Conservation (phyloP, 2,329 filamentous ascomycete species). For the Diaporthe vexans region DNA sequence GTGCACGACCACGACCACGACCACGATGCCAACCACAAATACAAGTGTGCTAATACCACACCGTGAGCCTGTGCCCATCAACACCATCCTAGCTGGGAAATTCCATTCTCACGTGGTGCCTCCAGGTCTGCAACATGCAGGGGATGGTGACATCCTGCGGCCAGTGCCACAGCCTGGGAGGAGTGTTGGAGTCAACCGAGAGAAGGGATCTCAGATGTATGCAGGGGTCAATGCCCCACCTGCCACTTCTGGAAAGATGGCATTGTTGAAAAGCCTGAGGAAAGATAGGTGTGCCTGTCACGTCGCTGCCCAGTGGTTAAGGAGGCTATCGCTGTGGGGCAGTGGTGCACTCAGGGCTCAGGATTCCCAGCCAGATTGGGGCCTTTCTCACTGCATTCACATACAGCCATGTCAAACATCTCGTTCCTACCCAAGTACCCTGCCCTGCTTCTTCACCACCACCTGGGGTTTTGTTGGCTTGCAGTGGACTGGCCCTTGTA, state of each 20-base stretch:
- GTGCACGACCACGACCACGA: not conserved
- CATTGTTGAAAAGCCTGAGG: constrained; percentile 5
- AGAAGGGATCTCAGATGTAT: constrained; percentile 24
- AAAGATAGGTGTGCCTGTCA: not conserved
- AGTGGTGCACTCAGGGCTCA: not conserved
- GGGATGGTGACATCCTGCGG: constrained; percentile 16
- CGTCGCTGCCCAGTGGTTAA: not conserved
- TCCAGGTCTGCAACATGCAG: constrained; percentile 9
- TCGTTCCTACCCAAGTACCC: too few relatives aligned
- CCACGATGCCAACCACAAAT: not conserved
- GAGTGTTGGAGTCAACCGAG: not conserved
- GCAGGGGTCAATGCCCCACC: constrained; percentile 21
- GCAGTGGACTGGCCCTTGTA: not conserved
- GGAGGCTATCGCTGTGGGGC: not conserved
- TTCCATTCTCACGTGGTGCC: constrained; percentile 17
- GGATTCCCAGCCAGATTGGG: not conserved
- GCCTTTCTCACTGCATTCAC: not conserved
- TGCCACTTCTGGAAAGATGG: constrained; percentile 29
- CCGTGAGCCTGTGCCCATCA: not conserved
- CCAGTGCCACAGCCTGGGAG: constrained; percentile 12
- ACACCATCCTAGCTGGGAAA: not conserved
- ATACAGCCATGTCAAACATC: too few relatives aligned
- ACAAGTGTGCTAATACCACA: not conserved
- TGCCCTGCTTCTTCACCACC: not conserved
- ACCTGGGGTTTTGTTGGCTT: not conserved